Evolutionary conservation across 306 rosid genomes (phyloP), one percentile per base, ranked within the genome.

Genomic region (Pueraria montana): DNA sequence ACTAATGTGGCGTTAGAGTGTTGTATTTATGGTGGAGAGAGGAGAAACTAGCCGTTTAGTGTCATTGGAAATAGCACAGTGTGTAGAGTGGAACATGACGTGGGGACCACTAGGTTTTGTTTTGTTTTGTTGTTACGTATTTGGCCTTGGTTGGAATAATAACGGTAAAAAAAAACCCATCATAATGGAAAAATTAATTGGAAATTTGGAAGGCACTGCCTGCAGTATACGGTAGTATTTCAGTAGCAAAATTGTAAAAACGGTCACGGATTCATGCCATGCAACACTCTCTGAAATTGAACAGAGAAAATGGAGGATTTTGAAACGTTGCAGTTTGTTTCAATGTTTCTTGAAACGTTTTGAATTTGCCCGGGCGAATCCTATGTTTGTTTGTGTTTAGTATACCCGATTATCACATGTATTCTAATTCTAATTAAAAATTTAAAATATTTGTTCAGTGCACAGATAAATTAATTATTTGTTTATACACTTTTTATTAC

Each of bases 41-140:
- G 27, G 77, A 64, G 82, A 78, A 91, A 89, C 13, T 90, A 92
- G 93, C 98, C 98, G 98, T 94, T 92, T 69, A 63, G 84, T 12
- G 36, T 7, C 46, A 14, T 30, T 10, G 20, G 75, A 30, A 84
- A 52, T 4, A n/a, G 43, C 21, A 74, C 21, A 74, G 23, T 6
- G 20, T 11, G 18, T 5, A n/a, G 56, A 52, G 58, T 53, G 61
- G 61, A 18, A 3, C 14, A 12, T 24, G 76, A 11, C 2, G 79
- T 79, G 66, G 83, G 88, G 82, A 0, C 89, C 91, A 85, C 68
- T 49, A 3, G 0, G 4, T 62, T 68, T 52, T 79, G 49, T 43
- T 43, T 43, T 38, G 11, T 30, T 49, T 74, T 49, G 2, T 80
- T 48, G 45, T 58, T 4, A 1, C 20, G 8, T 84, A 18, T 16